Percentiles rank a stretch among this genome's conserved stretches.
Evolutionary conservation across 805 yeast species (phyloP).

Genomic region (Monosporozyma siamensis): DNA sequence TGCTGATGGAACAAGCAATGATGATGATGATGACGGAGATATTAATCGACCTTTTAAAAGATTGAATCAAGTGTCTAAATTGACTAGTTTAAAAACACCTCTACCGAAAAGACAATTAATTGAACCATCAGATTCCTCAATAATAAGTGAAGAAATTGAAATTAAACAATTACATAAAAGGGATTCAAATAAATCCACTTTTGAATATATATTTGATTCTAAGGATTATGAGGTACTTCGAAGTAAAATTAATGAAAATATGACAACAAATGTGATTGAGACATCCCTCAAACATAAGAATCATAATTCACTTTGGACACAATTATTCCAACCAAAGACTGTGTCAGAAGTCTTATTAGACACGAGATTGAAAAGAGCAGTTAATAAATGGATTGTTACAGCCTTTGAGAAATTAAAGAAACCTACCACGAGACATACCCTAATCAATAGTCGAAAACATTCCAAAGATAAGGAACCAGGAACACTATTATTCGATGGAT

Average conservation of each 20-base stretch:
- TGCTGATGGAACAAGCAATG: too few relatives aligned
- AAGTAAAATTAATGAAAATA: neutral
- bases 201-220: conserved; percentile 5
- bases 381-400: conserved; percentile 26
- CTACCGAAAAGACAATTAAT: conserved; percentile 13
- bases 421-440: conserved; percentile 28
- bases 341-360: conserved; percentile 27
- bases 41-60: conserved; percentile 9
- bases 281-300: neutral
- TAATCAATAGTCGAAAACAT: conserved; percentile 12
- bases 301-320: conserved; percentile 20
- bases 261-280: neutral
- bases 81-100: conserved; percentile 13
- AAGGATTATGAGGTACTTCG: conserved; percentile 14
- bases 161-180: neutral
- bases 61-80: conserved; percentile 13
- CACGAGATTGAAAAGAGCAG: conserved; percentile 11
- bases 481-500: conserved; percentile 26
- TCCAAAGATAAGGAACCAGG: conserved; percentile 12
- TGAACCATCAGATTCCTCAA: conserved; percentile 8
- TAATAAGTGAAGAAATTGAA: neutral
- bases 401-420: conserved; percentile 30
- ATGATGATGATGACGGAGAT: neutral
- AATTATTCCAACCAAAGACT: conserved; percentile 24
- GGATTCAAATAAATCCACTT: neutral